These are phyloP conservation scores for Teratosphaeria destructans DNA, from an alignment of 2,329 filamentous ascomycete species.

Conservation along the genomic window DNA sequence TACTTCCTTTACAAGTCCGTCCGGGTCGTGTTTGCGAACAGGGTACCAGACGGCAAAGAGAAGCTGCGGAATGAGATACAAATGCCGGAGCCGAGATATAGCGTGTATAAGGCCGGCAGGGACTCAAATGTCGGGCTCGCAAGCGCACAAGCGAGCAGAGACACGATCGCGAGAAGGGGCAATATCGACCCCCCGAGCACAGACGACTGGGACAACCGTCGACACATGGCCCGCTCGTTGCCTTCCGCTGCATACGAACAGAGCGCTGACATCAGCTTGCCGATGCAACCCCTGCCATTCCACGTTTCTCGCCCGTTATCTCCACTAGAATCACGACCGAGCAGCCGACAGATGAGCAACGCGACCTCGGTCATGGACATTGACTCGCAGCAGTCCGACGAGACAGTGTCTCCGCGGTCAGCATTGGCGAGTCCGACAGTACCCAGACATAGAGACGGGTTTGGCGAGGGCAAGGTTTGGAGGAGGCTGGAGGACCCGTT, in stretches of 20 bases:
- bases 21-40: slow-evolving; percentile 90
- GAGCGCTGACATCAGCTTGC: slow-evolving; percentile 15
- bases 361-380: slow-evolving; percentile 13
- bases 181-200: slow-evolving; percentile 5
- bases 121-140: slow-evolving; percentile 26
- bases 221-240: slow-evolving; percentile 14
- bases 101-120: slow-evolving; percentile 61
- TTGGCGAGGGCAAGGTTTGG: not conserved
- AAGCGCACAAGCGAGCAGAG: slow-evolving; percentile 6
- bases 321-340: slow-evolving; percentile 20
- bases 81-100: slow-evolving; percentile 76
- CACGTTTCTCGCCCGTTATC: slow-evolving; percentile 12
- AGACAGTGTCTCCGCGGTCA: slow-evolving; percentile 5
- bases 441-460: not conserved
- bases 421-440: not conserved
- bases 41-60: slow-evolving; percentile 91
- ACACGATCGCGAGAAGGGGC: slow-evolving; percentile 9
- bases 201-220: slow-evolving; percentile 3
- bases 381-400: slow-evolving; percentile 12
- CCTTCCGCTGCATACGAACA: slow-evolving; percentile 13
- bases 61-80: slow-evolving; percentile 83
- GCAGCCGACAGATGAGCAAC: slow-evolving; percentile 19
- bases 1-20: slow-evolving; percentile 89
- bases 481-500: slow-evolving; percentile 8
- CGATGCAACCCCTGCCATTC: slow-evolving; percentile 17